Evolutionary conservation across 2,329 filamentous ascomycete species (phyloP), one percentile per base, ranked within the genome.

Genomic region (Hymenoscyphus fraxineus): DNA sequence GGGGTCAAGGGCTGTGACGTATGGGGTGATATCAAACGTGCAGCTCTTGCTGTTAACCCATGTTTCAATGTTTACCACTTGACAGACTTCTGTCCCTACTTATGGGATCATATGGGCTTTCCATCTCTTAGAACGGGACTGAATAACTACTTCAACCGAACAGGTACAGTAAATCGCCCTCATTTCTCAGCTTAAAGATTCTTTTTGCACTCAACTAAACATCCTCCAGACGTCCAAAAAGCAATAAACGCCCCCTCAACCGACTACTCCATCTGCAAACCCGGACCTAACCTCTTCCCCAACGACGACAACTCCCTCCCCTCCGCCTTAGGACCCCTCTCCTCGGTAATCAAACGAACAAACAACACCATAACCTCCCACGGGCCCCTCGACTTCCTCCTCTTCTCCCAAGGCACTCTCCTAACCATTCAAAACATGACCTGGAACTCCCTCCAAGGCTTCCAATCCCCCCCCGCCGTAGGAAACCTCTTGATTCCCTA

Each of bases 401-500:
- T 91, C 7, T 79, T 87, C 55, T 77, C 80, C 67, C 88, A 90
- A 67, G 88, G 88, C 9, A 85, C 85, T 0, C 78, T 90, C 2
- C 76, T 88, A 56, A 82, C 82, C 1, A 85, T 90, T 61, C 88
- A 91, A 73, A 91, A 91, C 74, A 88, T 90, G 86, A 90, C 87
- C 0, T 91, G 85, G 85, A 82, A 83, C 61, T 88, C 87, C 2
- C 73, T 77, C 0, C 87, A 88, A 68, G 88, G 88, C 0, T 90
- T 91, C 78, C 81, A 83, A 60, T 72, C 66, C 10, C 73, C 70
- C 0, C 66, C 67, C 2, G 6, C 54, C 2, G 54, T 60, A 3
- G 55, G 67, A 16, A 73, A 74, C 55, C 68, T 75, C 59, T 73
- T 60, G 54, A 67, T 74, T 2, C 73, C 73, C 9, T 72, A 73